Evolutionary conservation across 805 yeast species (phyloP), one percentile per base, ranked within the genome.

Genomic region (Suhomyces xylopsoci): DNA sequence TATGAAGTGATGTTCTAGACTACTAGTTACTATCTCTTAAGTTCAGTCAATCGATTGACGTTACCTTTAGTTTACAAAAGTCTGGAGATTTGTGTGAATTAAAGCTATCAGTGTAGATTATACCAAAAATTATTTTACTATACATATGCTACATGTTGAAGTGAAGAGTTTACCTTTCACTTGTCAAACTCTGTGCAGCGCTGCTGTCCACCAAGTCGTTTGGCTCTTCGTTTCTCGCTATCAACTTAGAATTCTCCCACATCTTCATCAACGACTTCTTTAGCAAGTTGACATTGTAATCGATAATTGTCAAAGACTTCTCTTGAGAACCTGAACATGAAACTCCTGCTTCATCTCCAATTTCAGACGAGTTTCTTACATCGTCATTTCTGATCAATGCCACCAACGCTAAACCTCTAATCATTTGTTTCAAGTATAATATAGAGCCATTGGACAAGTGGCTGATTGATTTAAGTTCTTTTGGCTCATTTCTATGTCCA

Each of bases 331-430:
- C 51, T 7, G 55, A 12, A 8, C 34, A 43, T 5, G 32, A 42
- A 10, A 45, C 40, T 15, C 19, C 19, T 3, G 22, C 32, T 20
- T 47, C 49, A 7, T 45, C 48, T 5, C 52, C 53, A 24, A 12
- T 28, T 12, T 52, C 40, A 6, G 50, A 54, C 14, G 34, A 26
- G 25, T 54, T 52, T 17, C 50, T 46, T 19, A 45, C 67, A 12
- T 79, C 82, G 49, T 86, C 93, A 26, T 83, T 80, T 53, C 96
- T 80, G 10, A 90, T 84, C 52, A 92, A 77, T 1, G 96, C 96
- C 41, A 93, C 97, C 54, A 94, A 75, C 3, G 97, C 96, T 56
- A 93, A 74, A 0, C 97, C 97, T 56, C 96, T 81, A 50, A 93
- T 87, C 97, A 94, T 90, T 64, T 90, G 96, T 56, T 88, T 86